Base-by-base conservation (phyloP, 257 asterid genomes). In the Catharanthus roseus region DNA sequence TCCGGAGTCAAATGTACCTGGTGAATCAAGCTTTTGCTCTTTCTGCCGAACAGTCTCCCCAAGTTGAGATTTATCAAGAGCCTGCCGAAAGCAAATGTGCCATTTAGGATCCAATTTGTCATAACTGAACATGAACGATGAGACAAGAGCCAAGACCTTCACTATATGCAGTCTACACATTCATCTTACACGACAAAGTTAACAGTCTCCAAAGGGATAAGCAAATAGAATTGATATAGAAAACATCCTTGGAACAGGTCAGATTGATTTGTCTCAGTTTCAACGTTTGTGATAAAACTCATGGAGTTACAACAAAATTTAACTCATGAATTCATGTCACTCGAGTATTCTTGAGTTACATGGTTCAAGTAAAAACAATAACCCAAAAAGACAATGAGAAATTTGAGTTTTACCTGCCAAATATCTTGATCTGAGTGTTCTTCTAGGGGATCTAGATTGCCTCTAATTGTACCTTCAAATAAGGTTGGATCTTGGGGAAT, bases 401-500 rank as follows among this genome's bases (percentile, higher is more conserved):
- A 38, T 38, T 11, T 12, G 28, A 51, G n/a, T 34, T 63, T 57
- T 68, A 93, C 99, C 96, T 91, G 80, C 99, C 99, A 95, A 68
- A 95, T 77, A 49, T 90, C 92, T 62, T 82, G 85, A 82, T 95
- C 97, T 0, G 97, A 80, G 74, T 95, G 96, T 80, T 95, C 96
- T 38, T 82, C 92, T 16, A 95, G 95, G 29, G 99, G 99, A 67
- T 95, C 99, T 67, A 95, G 87, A 78, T 95, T 95, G 76, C 85
- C 88, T 74, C 99, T 79, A 69, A 95, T 92, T 34, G 97, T 95
- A 79, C 99, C 99, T 85, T 95, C 99, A 75, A 95, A 91, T 79
- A 95, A 84, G 18, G 97, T 75, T 65, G 99, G 99, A 72, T 95
- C 99, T 82, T 95, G 99, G 60, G 99, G 99, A 70, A 95, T 95